These are phyloP conservation scores for Lipomyces chichibuensis DNA, from an alignment of 805 yeast species.

Conservation along the genomic window DNA sequence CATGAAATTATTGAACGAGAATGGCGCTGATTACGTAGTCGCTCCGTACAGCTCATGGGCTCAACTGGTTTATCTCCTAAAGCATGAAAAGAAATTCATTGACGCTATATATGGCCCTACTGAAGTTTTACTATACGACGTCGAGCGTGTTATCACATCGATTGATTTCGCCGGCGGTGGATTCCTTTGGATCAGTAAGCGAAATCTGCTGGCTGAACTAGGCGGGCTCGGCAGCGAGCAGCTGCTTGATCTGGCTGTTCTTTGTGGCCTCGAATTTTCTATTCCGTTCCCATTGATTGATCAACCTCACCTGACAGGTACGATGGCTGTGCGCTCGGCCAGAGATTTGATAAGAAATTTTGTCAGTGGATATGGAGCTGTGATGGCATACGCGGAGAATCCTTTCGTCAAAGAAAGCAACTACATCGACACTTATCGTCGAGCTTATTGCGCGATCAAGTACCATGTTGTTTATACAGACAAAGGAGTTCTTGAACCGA, in stretches of 20 bases:
- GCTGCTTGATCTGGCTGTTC: conserved; percentile 72
- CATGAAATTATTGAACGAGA: conserved; percentile 58
- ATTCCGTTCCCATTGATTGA: conserved; percentile 61
- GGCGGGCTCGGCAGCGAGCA: conserved; percentile 60
- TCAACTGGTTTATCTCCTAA: conserved; percentile 72
- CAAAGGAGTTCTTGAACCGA: conserved; percentile 70
- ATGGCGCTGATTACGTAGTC: conserved; percentile 65
- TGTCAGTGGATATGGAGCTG: conserved; percentile 42
- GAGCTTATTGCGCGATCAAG: conserved; percentile 68
- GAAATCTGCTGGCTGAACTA: conserved; percentile 62
- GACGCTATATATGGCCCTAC: conserved; percentile 85
- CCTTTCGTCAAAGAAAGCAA: conserved; percentile 19
- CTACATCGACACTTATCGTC: conserved; percentile 56
- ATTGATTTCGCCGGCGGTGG: conserved; percentile 68
- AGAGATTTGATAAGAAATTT: conserved; percentile 40
- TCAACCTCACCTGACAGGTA: conserved; percentile 17
- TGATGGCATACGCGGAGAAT: conserved; percentile 33
- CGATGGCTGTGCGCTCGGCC: conserved; percentile 37
- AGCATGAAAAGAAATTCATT: conserved; percentile 53
- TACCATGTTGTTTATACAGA: conserved; percentile 73
- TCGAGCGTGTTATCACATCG: conserved; percentile 72
- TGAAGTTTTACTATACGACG: conserved; percentile 66
- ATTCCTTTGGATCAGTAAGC: conserved; percentile 67
- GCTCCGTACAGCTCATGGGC: conserved; percentile 83
- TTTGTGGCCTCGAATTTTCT: conserved; percentile 78